Base-by-base conservation (phyloP, 2,329 filamentous ascomycete genomes). In the Incumbomyces lentus region DNA sequence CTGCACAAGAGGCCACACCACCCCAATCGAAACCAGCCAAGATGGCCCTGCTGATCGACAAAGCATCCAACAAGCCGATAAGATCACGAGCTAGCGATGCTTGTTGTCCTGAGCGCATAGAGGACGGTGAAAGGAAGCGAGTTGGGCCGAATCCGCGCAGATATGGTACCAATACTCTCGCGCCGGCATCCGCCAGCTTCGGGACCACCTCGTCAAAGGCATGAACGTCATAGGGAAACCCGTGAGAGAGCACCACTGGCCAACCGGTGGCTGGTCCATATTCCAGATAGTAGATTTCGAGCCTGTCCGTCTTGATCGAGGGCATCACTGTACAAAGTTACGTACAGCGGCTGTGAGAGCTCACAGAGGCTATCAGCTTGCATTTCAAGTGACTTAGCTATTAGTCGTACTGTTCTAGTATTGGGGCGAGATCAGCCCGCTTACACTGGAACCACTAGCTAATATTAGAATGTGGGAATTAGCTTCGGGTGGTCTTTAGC, bases 21-120 rank as follows among this genome's bases (percentile, higher is more conserved):
- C 58, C 59, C 58, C 59, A 61, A 40, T 61, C 59, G 41, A 57
- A 60, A 13, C 59, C 59, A 2, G 57, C 58, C 30, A 60, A 53
- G 5, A 60, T 55, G 7, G 58, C 58, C 29, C 49, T 56, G 2
- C 52, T 43, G 14, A 59, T 58, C 7, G 50, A n/a, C 0, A 60
- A 48, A 6, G 49, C 52, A 40, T 60, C 57, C 38, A 60, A 50
- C 1, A 60, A 51, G 17, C 53, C 55, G 16, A 61, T 52, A 7
- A 61, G 32, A 14, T 60, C 58, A 10, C 52, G 48, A 2, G 56
- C 58, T 7, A 59, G 52, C 0, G 57, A 58, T 12, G 58, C 58
- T 41, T 59, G 59, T 47, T 61, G 51, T 13, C 55, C 58, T 22
- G 55, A 56, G 6, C 58, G 54, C 3, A 55, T 50, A 6, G 56